These are phyloP conservation scores for Pseudocercospora pini-densiflorae DNA, from an alignment of 2,329 filamentous ascomycete genomes.

Conservation along the genomic window DNA sequence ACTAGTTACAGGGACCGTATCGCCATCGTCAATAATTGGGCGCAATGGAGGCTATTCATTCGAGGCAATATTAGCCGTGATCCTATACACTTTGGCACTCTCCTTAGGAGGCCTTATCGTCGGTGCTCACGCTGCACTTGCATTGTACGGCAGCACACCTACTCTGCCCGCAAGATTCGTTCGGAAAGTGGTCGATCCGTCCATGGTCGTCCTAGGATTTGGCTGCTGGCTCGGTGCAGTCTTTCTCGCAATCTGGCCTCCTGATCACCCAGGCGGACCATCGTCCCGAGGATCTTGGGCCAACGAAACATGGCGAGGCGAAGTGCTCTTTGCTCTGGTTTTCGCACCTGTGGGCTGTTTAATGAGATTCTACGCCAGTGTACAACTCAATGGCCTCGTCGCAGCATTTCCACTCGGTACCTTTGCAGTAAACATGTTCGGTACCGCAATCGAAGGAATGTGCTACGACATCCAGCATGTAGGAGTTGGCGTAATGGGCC, in stretches of 20 bases:
- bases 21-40: slow-evolving; percentile 29
- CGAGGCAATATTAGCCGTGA: slow-evolving; percentile 76
- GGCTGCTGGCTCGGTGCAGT: slow-evolving; percentile 80
- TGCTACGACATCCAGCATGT: slow-evolving; percentile 78
- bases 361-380: slow-evolving; percentile 71
- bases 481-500: slow-evolving; percentile 39
- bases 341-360: slow-evolving; percentile 84
- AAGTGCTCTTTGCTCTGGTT: slow-evolving; percentile 74
- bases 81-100: slow-evolving; percentile 72
- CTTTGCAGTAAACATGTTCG: slow-evolving; percentile 78
- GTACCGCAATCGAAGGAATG: slow-evolving; percentile 75
- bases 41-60: slow-evolving; percentile 80
- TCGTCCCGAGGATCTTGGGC: slow-evolving; percentile 38
- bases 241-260: slow-evolving; percentile 72
- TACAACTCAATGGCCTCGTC: slow-evolving; percentile 70
- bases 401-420: slow-evolving; percentile 82
- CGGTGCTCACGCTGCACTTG: slow-evolving; percentile 75
- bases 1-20: slow-evolving; percentile 18
- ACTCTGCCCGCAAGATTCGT: slow-evolving; percentile 62
- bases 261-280: slow-evolving; percentile 53
- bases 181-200: slow-evolving; percentile 66
- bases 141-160: slow-evolving; percentile 62
- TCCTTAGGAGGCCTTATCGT: slow-evolving; percentile 71
- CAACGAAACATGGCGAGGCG: slow-evolving; percentile 71
- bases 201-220: slow-evolving; percentile 67